Conservation (phyloP, 352 stramenopile species). For the Thraustochytrium sp. region DNA sequence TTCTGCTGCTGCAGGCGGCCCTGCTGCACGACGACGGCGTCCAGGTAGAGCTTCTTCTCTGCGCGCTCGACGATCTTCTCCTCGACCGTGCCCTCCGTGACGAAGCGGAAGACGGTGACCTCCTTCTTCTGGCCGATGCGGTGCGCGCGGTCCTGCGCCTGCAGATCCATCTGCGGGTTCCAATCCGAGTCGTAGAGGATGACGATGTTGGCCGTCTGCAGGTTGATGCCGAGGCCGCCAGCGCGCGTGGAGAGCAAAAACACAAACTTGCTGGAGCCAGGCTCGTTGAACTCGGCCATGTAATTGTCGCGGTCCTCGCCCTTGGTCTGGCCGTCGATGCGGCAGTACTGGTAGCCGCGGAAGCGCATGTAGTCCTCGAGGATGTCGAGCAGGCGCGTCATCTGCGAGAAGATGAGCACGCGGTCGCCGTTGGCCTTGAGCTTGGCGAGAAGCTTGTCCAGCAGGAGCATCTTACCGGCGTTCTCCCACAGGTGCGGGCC, state of each 20-base stretch:
- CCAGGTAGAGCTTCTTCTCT: slow-evolving; percentile 95
- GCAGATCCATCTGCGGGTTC: slow-evolving; percentile 96
- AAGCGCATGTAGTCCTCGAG: slow-evolving; percentile 95
- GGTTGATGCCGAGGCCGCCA: slow-evolving; percentile 94
- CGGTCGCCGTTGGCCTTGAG: slow-evolving; percentile 76
- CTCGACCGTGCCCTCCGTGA: slow-evolving; percentile 95
- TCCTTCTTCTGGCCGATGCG: slow-evolving; percentile 96
- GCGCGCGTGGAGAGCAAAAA: slow-evolving; percentile 94
- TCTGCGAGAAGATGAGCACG: slow-evolving; percentile 99
- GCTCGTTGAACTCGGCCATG: slow-evolving; percentile 97
- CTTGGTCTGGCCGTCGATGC: slow-evolving; percentile 71
- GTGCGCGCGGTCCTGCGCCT: slow-evolving; percentile 96
- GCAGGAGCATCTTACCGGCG: slow-evolving; percentile 92
- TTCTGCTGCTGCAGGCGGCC: slow-evolving; percentile 83
- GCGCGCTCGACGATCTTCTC: slow-evolving; percentile 97
- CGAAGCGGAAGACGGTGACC: slow-evolving; percentile 96
- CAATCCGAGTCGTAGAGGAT: slow-evolving; percentile 90
- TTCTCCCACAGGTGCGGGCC: slow-evolving; percentile 96
- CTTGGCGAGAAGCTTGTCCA: slow-evolving; percentile 84
- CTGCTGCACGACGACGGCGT: slow-evolving; percentile 98
- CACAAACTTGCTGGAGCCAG: slow-evolving; percentile 89
- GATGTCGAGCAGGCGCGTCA: slow-evolving; percentile 99
- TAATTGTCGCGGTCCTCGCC: slow-evolving; percentile 54
- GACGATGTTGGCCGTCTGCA: slow-evolving; percentile 96
- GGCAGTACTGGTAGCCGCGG: slow-evolving; percentile 74